Percentiles rank a stretch among this genome's conserved stretches.
phyloP scores from a whole-genome alignment of 192 early-diverging fungal species.

The Chytriomyces hyalinus region DNA sequence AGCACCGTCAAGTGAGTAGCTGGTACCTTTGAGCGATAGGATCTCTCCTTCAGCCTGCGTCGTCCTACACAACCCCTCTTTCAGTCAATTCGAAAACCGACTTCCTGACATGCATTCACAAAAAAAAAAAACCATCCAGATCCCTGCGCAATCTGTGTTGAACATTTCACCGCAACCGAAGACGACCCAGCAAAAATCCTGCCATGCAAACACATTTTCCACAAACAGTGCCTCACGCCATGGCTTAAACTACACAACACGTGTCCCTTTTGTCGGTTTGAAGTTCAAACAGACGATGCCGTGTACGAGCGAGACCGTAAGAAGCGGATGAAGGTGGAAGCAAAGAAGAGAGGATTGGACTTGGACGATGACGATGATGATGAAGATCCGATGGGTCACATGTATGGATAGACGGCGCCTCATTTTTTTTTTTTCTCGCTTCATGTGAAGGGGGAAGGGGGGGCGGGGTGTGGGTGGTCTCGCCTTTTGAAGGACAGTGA shows the following conservation, averaged over 20 bases:
- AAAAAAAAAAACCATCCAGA: neutral
- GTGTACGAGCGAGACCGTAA: conserved; percentile 33
- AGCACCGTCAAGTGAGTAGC: neutral
- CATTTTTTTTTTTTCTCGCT: too few species aligned
- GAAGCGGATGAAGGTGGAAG: conserved; percentile 26
- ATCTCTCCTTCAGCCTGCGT: neutral
- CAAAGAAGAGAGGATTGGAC: conserved; percentile 27
- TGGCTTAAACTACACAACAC: conserved; percentile 42
- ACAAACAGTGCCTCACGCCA: conserved; percentile 33
- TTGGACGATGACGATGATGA: conserved; percentile 37
- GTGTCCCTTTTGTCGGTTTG: conserved; percentile 37
- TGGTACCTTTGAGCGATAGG: neutral
- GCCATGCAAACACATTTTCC: conserved; percentile 41
- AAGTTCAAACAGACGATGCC: conserved; percentile 38
- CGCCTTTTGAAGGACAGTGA: too few species aligned
- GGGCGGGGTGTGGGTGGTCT: too few species aligned
- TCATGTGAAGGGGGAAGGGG: too few species aligned
- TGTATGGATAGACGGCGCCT: too few species aligned
- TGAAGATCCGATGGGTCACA: neutral
- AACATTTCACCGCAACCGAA: conserved; percentile 1
- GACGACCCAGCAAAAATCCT: conserved; percentile 21
- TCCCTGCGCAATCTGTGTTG: conserved; percentile 35
- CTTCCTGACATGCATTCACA: neutral
- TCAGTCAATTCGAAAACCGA: neutral
- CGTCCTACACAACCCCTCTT: neutral